Evolutionary conservation across 345 rosid species (phyloP).

Genomic region (Hypericum androsaemum): DNA sequence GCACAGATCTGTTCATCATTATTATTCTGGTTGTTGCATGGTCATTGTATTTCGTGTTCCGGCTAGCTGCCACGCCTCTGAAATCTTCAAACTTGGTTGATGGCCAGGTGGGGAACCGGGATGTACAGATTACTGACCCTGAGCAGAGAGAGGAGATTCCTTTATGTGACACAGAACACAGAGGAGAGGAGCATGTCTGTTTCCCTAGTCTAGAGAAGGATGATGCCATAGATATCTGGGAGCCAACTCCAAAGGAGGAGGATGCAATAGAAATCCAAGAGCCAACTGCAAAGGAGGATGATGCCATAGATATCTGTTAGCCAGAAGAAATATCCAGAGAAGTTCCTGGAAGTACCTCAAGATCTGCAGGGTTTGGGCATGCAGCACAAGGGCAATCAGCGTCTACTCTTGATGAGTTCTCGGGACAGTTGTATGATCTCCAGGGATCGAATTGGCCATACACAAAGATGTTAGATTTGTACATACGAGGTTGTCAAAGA

Average conservation of each 20-base stretch:
- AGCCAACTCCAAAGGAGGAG: constrained; percentile 42
- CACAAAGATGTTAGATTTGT: constrained; percentile 42
- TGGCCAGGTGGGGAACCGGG: constrained; percentile 49
- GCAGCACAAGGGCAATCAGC: constrained; percentile 85
- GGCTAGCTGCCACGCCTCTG: constrained; percentile 83
- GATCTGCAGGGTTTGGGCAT: constrained; percentile 88
- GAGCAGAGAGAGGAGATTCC: constrained; percentile 30
- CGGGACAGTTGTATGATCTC: constrained; percentile 79
- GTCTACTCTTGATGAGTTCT: constrained; percentile 67
- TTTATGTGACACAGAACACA: constrained; percentile 24
- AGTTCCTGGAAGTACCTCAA: constrained; percentile 39
- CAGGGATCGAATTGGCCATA: constrained; percentile 44
- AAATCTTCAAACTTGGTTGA: constrained; percentile 57
- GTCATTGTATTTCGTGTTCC: constrained; percentile 71
- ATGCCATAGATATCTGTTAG: constrained; percentile 52
- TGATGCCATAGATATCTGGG: constrained; percentile 24
- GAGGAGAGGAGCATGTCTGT: constrained; percentile 18
- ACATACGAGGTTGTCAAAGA: constrained; percentile 40
- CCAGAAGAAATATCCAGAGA: constrained; percentile 50
- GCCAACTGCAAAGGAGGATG: constrained; percentile 53
- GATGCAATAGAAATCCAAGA: constrained; percentile 21
- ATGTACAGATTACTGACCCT: constrained; percentile 24
- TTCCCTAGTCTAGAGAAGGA: too few species aligned
- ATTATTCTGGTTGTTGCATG: constrained; percentile 49
- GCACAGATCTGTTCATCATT: constrained; percentile 40